Base-by-base conservation (phyloP, 495 filamentous ascomycete species). In the Hyaloscypha hepaticicola region DNA sequence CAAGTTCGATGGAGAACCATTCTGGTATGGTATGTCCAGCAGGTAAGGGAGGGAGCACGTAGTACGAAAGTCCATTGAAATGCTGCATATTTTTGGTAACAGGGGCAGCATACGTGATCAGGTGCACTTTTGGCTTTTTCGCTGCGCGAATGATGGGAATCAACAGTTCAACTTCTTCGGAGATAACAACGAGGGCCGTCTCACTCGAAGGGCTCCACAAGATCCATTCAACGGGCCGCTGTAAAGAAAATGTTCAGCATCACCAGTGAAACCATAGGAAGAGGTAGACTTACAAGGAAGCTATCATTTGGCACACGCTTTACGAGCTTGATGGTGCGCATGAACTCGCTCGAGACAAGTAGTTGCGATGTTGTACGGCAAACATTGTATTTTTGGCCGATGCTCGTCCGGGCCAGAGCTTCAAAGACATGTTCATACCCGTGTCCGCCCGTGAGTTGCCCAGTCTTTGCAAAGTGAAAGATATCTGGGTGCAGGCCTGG, bases 41-140 rank as follows among this genome's bases (percentile, higher is more conserved):
- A 0, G 80, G 77, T 0, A 86, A 72, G 11, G 50, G n/a, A 0
- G 85, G 84, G 3, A 83, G 66, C 7, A 75, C 70, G 66, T 82
- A 82, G 69, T 78, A 84, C 6, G 66, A 38, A 0, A 87, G 70
- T 19, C 56, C 65, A 55, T 84, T 82, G 70, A 87, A 85, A 22
- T 74, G 69, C 0, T 82, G 65, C 85, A 87, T 87, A 1, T 72
- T 72, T 29, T 74, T 74, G 0, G 82, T 85, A 7, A 84, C 75
- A 0, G 83, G 83, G 5, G 83, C 78, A 0, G 83, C 77, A 50
- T 87, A 87, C 0, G 77, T 58, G 24, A 85, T 72, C 0, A 88
- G 69, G 64, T 85, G 71, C 3, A 70, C 72, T 4, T 55, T 55
- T 69, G 31, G 41, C 55, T n/a, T 25, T 25, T 21, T 33, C 4